phyloP scores from a whole-genome alignment of 2,329 filamentous ascomycete species.

The Venturia pyrina region DNA sequence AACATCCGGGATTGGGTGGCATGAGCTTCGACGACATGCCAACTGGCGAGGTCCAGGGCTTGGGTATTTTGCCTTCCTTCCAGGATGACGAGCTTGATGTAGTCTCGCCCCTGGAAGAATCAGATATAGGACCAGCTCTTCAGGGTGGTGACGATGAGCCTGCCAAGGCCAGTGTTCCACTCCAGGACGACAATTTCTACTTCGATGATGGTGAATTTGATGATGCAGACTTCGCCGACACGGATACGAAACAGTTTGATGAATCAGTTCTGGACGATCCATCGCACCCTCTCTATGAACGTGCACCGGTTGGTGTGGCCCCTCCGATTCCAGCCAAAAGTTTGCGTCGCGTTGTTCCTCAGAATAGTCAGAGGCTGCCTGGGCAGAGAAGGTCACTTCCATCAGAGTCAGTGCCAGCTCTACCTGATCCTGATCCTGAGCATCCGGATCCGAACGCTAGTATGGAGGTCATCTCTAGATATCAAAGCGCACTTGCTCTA shows the following conservation, averaged over 20 bases:
- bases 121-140: background rate
- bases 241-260: slow-evolving; percentile 52
- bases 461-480: slow-evolving; percentile 52
- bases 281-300: slow-evolving; percentile 17
- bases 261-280: slow-evolving; percentile 62
- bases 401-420: background rate
- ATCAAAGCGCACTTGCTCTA: slow-evolving; percentile 75
- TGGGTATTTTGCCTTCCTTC: background rate
- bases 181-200: slow-evolving; percentile 54
- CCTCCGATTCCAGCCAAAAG: slow-evolving; percentile 15
- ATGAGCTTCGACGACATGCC: slow-evolving; percentile 3
- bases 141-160: background rate
- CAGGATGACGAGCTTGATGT: background rate
- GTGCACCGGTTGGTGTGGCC: slow-evolving; percentile 10
- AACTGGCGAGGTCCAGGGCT: slow-evolving; percentile 1
- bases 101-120: background rate
- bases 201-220: slow-evolving; percentile 56
- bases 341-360: background rate
- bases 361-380: background rate
- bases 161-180: background rate
- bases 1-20: background rate
- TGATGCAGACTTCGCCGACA: slow-evolving; percentile 32
- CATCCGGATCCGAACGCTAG: slow-evolving; percentile 26
- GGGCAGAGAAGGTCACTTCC: background rate
- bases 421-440: background rate